Evolutionary conservation across 2,329 filamentous ascomycete species (phyloP).

Genomic region (Xylariaceae sp.): DNA sequence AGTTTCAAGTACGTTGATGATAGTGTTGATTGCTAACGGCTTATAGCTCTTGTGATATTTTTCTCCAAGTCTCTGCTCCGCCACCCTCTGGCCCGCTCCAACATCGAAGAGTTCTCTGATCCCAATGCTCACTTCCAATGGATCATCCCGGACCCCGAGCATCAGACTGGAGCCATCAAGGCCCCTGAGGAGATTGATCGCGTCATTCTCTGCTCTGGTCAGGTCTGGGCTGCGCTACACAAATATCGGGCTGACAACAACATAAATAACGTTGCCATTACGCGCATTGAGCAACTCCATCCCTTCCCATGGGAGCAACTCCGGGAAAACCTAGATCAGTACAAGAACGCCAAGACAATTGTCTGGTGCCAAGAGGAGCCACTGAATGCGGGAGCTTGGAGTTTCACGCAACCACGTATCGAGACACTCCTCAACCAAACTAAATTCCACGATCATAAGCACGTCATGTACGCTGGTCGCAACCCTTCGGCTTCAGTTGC

Average conservation of each 20-base stretch:
- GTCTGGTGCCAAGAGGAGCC: constrained; percentile 98
- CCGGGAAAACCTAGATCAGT: constrained; percentile 91
- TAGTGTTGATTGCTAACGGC: constrained; percentile 22
- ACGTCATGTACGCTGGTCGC: constrained; percentile 95
- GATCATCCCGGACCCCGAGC: constrained; percentile 88
- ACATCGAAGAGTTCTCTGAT: constrained; percentile 83
- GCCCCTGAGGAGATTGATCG: constrained; percentile 83
- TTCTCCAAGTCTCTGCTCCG: constrained; percentile 96
- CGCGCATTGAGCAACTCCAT: constrained; percentile 94
- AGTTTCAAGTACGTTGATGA: constrained; percentile 36
- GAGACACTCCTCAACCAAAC: constrained; percentile 95
- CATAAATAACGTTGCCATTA: constrained; percentile 87
- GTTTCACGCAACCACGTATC: constrained; percentile 92
- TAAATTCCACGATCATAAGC: constrained; percentile 84
- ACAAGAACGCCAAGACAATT: constrained; percentile 95
- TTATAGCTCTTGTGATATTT: constrained; percentile 82
- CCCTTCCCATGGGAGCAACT: constrained; percentile 98
- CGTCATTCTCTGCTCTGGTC: constrained; percentile 88
- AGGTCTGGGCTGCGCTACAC: constrained; percentile 84
- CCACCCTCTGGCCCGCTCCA: constrained; percentile 84
- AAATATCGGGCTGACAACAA: constrained; percentile 87
- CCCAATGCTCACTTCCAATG: constrained; percentile 85
- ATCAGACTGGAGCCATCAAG: constrained; percentile 69
- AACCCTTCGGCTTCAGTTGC: constrained; percentile 91
- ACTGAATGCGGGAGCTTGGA: constrained; percentile 94